phyloP scores from a whole-genome alignment of 2,329 filamentous ascomycete species.

The Diaporthe ampelina region DNA sequence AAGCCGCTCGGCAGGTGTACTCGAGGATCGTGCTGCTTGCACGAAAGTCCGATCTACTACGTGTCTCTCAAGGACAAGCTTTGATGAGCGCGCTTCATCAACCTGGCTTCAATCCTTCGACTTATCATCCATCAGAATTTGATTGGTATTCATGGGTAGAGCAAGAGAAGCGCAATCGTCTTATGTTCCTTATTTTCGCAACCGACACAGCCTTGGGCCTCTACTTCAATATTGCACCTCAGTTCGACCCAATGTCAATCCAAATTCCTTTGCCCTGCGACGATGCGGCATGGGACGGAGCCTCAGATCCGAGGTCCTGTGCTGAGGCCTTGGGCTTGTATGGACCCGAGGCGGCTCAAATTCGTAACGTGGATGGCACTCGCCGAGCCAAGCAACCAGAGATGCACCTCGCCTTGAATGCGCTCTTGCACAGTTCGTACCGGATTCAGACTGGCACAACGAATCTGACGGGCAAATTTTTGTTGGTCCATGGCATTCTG shows the following conservation, averaged over 20 bases:
- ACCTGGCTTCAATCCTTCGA: slow-evolving; percentile 61
- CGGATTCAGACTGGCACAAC: slow-evolving; percentile 75
- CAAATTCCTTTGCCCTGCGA: slow-evolving; percentile 78
- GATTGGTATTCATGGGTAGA: slow-evolving; percentile 78
- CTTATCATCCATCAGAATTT: slow-evolving; percentile 66
- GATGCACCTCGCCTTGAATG: slow-evolving; percentile 71
- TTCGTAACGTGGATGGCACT: slow-evolving; percentile 72
- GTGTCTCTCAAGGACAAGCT: slow-evolving; percentile 63
- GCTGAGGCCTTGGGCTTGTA: slow-evolving; percentile 75
- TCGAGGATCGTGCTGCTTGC: slow-evolving; percentile 69
- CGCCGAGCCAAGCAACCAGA: slow-evolving; percentile 75
- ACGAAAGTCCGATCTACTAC: slow-evolving; percentile 69
- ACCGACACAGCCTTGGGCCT: slow-evolving; percentile 75
- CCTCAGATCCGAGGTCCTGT: slow-evolving; percentile 69
- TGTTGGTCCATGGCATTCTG: slow-evolving; percentile 78
- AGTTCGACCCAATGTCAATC: slow-evolving; percentile 75
- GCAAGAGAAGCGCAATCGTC: slow-evolving; percentile 77
- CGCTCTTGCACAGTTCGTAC: slow-evolving; percentile 70
- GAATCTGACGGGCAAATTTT: slow-evolving; percentile 81
- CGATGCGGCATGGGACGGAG: slow-evolving; percentile 79
- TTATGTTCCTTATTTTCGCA: slow-evolving; percentile 76
- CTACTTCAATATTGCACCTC: slow-evolving; percentile 77
- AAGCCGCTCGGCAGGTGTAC: slow-evolving; percentile 72
- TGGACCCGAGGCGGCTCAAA: slow-evolving; percentile 67
- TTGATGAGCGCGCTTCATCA: slow-evolving; percentile 74